Evolutionary conservation across 228 moss, liverwort and hornwort genomes (phyloP), one percentile per base, ranked within the genome.

Genomic region (Sphagnum magellanicum): DNA sequence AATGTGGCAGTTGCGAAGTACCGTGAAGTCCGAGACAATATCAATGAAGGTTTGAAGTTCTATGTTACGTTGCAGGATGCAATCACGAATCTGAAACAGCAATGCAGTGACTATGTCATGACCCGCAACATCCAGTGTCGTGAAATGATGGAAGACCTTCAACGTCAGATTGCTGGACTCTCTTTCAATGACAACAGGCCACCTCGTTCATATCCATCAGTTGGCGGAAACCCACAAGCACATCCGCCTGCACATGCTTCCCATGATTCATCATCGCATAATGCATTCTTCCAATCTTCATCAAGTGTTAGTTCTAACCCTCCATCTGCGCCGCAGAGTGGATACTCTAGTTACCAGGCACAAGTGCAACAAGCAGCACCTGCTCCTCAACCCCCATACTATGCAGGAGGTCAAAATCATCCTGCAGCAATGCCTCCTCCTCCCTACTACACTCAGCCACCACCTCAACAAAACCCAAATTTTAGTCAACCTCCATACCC

Each of bases 61-160:
- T 98, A 98, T 70, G 98, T 92, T 7, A 94, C 94, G n/a, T 79
- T 98, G 60, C 97, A 98, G 94, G 98, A 92, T 73, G 98, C 98
- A 67, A 98, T 98, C 5, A 90, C 85, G 46, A 98, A 92, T 74
- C 78, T 98, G 88, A 94, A 94, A 66, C 94, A 94, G 76, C 98
- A 98, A 69, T 94, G 94, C 67, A 90, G 89, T 75, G 98, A 98
- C 74, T 98, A 94, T 55, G 94, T 98, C 51, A 92, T 98, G 98
- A 98, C 98, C 50, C 90, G 98, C 32, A 98, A 84, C 79, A 98
- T 98, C 69, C 98, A 98, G 77, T 94, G 90, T 75, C 92, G 94
- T 63, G 98, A 98, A 73, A 92, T 98, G 98, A 94, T 94, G 87
- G 98, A 94, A 69, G 98, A 98, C 72, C 74, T 98, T 17, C 94